These are phyloP conservation scores for Drosera spatulata DNA, from an alignment of 179 eudicot genomes.

Conservation along the genomic window DNA sequence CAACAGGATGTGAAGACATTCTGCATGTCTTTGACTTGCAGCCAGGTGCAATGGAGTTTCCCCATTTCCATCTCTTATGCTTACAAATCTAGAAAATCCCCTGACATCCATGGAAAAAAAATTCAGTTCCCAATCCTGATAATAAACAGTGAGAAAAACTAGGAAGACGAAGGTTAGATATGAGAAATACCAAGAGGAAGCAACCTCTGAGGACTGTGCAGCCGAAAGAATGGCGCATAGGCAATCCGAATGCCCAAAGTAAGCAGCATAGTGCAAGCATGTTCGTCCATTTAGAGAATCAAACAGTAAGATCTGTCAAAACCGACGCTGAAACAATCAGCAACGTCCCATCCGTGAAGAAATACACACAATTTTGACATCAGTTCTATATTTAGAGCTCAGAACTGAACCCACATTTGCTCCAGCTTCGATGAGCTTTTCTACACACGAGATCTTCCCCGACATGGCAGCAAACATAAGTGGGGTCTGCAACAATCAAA, in stretches of 20 bases:
- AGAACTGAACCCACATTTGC: conserved; percentile 9
- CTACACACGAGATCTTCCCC: conserved; percentile 12
- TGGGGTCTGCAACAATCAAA: conserved; percentile 5
- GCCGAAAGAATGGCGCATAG: conserved; percentile 2
- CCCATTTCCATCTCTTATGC: conserved; percentile 6
- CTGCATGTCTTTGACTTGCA: conserved; percentile 3
- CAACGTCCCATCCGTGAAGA: not conserved
- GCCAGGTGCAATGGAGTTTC: conserved; percentile 9
- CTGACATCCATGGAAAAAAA: not conserved
- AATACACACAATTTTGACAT: not conserved
- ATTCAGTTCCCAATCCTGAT: not conserved
- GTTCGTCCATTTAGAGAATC: no score
- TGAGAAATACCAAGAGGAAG: conserved; percentile 5
- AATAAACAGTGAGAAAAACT: not conserved
- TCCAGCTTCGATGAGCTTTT: conserved; percentile 10
- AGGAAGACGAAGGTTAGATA: not conserved
- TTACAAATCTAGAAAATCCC: conserved; percentile 10
- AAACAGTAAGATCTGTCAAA: no score
- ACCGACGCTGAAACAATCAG: not conserved
- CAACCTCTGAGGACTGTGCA: conserved; percentile 7
- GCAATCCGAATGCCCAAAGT: conserved; percentile 7
- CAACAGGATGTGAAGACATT: conserved; percentile 5
- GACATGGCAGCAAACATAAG: conserved; percentile 12
- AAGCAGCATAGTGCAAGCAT: conserved; percentile 7
- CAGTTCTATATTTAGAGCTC: not conserved